A percentile compares a stretch with the other conserved stretches of the same genome.
phyloP scores from a whole-genome alignment of 2,329 filamentous ascomycete species.

The Colletotrichum noveboracense region DNA sequence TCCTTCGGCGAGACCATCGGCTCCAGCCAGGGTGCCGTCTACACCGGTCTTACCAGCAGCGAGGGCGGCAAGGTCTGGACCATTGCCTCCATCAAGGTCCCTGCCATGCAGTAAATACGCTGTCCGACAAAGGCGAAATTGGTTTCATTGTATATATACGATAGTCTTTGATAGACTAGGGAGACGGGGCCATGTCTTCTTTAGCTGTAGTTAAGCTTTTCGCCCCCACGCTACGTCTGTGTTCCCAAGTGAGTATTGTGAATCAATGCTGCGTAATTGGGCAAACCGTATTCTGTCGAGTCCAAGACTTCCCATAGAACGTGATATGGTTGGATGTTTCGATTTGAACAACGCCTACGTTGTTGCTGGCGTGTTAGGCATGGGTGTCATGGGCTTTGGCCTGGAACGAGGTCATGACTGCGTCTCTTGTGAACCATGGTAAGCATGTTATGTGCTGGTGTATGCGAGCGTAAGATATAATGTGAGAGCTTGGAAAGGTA shows the following conservation, averaged over 20 bases:
- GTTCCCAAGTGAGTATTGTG: neutral
- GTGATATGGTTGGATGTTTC: neutral
- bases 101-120: conserved; percentile 18
- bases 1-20: conserved; percentile 32
- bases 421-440: neutral
- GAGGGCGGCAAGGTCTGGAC: conserved; percentile 40
- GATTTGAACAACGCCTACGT: neutral
- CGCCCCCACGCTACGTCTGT: neutral
- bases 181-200: neutral
- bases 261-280: neutral
- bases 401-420: neutral
- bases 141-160: neutral
- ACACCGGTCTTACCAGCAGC: conserved; percentile 35
- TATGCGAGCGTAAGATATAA: neutral
- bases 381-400: neutral
- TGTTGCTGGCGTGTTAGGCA: neutral
- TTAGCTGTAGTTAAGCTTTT: neutral
- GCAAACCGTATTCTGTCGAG: neutral
- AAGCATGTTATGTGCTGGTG: neutral
- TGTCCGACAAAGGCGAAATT: neutral
- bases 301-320: neutral
- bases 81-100: conserved; percentile 38
- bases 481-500: neutral
- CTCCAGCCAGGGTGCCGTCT: conserved; percentile 34
- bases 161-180: neutral